Base-by-base conservation (phyloP, 306 rosid genomes). In the Echinosophora koreensis region DNA sequence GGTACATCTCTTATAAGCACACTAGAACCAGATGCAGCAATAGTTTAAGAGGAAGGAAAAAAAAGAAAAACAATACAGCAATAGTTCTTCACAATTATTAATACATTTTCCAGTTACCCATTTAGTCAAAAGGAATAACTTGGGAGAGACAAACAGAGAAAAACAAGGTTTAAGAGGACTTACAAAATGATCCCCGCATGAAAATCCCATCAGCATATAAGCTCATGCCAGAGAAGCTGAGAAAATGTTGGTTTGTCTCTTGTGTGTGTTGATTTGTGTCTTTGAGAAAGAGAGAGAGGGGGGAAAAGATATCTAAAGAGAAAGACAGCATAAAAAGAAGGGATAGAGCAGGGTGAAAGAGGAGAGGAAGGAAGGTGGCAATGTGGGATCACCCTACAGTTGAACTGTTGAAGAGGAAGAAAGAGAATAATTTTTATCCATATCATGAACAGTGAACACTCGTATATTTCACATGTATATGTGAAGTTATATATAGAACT, bases 141-240 rank as follows among this genome's bases (percentile, higher is more conserved):
- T 39, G 41, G 34, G 42, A 46, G 80, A 62, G 79, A 75, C 6
- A 69, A 32, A 59, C 28, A 68, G 50, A 47, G 35, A 28, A 5
- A 15, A 2, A 28, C 11, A 34, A 34, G 64, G 46, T 3, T 63
- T 27, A 22, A 51, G 86, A 64, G 66, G 5, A 84, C 92, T 87
- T 84, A 90, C 97, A 71, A 73, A 86, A 85, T 84, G 83, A 77
- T 78, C 84, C 47, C 66, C 83, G 63, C 83, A 82, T 80, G 97
- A 84, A 84, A 88, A 82, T 77, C 86, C 92, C 88, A 78, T 83
- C 81, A 85, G 67, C 67, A 67, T 74, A 79, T 77, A 56, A 77
- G 72, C 16, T 49, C 78, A 77, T 50, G 83, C 84, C 71, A 77
- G 81, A 68, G 81, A 79, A 80, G 82, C 89, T 62, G 56, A 76